Evolutionary conservation across 2,329 filamentous ascomycete genomes (phyloP).

Genomic region (Gnomoniopsis sp.): DNA sequence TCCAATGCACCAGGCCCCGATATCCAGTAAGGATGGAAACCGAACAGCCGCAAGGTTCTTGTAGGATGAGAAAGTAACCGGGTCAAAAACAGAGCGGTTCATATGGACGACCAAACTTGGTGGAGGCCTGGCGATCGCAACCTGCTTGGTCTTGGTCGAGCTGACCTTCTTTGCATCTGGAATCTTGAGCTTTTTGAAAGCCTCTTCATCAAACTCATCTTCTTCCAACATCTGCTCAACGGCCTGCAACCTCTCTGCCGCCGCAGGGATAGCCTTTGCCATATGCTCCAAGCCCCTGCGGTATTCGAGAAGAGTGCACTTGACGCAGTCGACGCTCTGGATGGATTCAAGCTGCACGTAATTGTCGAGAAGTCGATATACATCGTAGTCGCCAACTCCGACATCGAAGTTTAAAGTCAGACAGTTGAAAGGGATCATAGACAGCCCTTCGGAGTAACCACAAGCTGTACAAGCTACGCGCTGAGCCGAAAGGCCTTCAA

Average conservation of each 20-base stretch:
- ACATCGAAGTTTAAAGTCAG: conserved; percentile 78
- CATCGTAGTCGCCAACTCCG: conserved; percentile 58
- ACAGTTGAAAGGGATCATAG: conserved; percentile 91
- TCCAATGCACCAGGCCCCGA: conserved; percentile 83
- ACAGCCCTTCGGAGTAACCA: conserved; percentile 82
- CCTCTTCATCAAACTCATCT: conserved; percentile 74
- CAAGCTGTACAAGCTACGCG: conserved; percentile 83
- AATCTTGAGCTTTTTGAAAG: conserved; percentile 64
- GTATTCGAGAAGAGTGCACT: conserved; percentile 73
- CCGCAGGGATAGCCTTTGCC: conserved; percentile 49
- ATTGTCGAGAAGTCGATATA: conserved; percentile 77
- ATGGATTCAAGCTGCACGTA: conserved; percentile 85
- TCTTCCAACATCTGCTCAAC: conserved; percentile 71
- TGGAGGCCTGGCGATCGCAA: conserved; percentile 78
- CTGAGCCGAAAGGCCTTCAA: conserved; percentile 86
- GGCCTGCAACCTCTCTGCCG: conserved; percentile 55
- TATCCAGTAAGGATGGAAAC: conserved; percentile 71
- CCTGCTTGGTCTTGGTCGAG: conserved; percentile 85
- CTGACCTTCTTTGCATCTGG: conserved; percentile 64
- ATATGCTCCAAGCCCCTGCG: conserved; percentile 46
- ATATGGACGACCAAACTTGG: conserved; percentile 80
- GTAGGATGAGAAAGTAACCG: conserved; percentile 70
- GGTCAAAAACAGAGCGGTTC: conserved; percentile 89
- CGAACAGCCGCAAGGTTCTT: conserved; percentile 80
- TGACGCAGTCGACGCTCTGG: conserved; percentile 84